Evolutionary conservation across 1,284 basidiomycete genomes (phyloP).

Genomic region (Malassezia caprae): DNA sequence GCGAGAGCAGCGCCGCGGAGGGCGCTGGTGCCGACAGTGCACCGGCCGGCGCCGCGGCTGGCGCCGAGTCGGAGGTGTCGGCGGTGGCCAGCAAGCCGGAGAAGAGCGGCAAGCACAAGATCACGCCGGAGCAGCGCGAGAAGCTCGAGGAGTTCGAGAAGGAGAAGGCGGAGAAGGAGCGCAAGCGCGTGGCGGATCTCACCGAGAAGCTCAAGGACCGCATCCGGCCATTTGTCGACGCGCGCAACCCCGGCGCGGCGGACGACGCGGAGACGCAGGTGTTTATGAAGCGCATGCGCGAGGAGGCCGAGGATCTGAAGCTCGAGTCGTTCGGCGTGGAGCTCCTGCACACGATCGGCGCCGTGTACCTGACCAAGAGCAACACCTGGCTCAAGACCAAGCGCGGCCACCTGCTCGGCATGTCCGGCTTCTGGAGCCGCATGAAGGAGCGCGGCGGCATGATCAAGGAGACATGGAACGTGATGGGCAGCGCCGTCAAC

Average conservation of each 20-base stretch:
- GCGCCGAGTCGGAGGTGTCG: constrained; percentile 12
- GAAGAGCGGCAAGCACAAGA: constrained; percentile 51
- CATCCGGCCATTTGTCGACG: constrained; percentile 50
- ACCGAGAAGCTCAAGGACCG: constrained; percentile 45
- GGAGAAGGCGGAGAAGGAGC: constrained; percentile 44
- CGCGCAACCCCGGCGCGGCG: constrained; percentile 71
- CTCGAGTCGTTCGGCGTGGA: constrained; percentile 96
- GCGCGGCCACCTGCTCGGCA: constrained; percentile 65
- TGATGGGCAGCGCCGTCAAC: constrained; percentile 55
- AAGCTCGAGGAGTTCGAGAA: constrained; percentile 46
- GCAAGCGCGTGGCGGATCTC: constrained; percentile 41
- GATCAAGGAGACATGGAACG: constrained; percentile 52
- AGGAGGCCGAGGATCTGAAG: constrained; percentile 91
- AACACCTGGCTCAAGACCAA: constrained; percentile 72
- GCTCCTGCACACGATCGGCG: constrained; percentile 54
- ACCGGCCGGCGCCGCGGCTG: constrained; percentile 24
- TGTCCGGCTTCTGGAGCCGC: constrained; percentile 79
- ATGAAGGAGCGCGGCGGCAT: constrained; percentile 82
- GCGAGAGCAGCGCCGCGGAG: constrained; percentile 26
- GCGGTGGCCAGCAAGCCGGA: constrained; percentile 50
- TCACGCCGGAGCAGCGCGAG: constrained; percentile 64
- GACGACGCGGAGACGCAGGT: constrained; percentile 63
- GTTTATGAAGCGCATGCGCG: constrained; percentile 64
- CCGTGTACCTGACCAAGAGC: constrained; percentile 84
- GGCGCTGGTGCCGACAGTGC: constrained; percentile 18